phyloP scores from a whole-genome alignment of 208 protist genomes.

The Trypanosoma platydactyli region DNA sequence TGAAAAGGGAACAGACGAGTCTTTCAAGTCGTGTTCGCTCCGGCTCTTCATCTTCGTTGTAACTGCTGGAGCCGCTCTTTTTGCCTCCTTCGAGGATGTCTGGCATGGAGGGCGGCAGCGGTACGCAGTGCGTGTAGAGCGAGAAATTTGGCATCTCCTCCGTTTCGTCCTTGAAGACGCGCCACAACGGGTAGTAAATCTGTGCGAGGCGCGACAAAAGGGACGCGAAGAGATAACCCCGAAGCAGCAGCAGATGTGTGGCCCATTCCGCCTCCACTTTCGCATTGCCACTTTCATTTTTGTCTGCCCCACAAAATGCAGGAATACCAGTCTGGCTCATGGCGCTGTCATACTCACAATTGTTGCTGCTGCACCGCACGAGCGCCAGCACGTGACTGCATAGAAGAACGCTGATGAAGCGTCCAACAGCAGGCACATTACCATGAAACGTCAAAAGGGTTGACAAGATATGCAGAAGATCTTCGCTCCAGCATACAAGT shows the following conservation, averaged over 20 bases:
- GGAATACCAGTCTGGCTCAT: too few relatives aligned
- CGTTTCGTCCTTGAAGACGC: not conserved
- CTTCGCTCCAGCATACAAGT: conserved; percentile 1
- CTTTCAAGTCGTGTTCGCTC: not conserved
- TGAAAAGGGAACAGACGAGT: conserved; percentile 4
- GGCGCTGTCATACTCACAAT: too few relatives aligned
- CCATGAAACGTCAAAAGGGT: conserved; percentile 21
- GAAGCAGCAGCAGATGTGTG: conserved; percentile 1
- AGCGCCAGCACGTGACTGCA: conserved; percentile 10
- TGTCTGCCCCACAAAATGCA: not conserved
- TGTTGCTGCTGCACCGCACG: not conserved
- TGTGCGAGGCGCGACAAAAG: conserved; percentile 10
- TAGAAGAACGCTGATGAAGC: conserved; percentile 18
- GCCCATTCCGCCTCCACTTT: not conserved
- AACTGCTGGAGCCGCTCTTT: not conserved
- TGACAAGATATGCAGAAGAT: conserved; percentile 13
- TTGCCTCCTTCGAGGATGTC: conserved; percentile 2
- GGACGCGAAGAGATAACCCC: not conserved
- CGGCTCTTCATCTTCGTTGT: not conserved
- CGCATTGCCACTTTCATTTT: not conserved
- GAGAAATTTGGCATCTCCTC: not conserved
- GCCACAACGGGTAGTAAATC: conserved; percentile 25
- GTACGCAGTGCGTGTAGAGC: conserved; percentile 15
- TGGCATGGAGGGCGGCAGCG: not conserved
- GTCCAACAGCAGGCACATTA: conserved; percentile 16